These are phyloP conservation scores for Fragilariopsis cylindrus DNA, from an alignment of 108 stramenopile species.

Conservation along the genomic window DNA sequence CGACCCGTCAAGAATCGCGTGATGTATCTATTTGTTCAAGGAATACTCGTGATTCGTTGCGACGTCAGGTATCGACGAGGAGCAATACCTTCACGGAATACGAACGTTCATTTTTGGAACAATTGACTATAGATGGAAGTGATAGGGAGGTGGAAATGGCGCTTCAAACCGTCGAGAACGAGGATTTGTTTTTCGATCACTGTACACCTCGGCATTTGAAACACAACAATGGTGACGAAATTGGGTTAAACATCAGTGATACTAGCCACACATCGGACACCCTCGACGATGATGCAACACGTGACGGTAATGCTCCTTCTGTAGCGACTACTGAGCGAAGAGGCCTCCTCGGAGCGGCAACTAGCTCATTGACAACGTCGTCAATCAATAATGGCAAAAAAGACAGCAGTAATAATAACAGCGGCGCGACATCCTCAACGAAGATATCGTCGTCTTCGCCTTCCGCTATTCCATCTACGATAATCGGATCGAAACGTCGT, in stretches of 20 bases:
- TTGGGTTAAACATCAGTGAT: not conserved
- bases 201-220: constrained; percentile 23
- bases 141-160: constrained; percentile 44
- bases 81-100: constrained; percentile 35
- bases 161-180: constrained; percentile 31
- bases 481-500: constrained; percentile 36
- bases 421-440: no score
- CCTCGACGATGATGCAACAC: constrained; percentile 4
- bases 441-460: not conserved
- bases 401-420: not conserved
- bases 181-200: constrained; percentile 47
- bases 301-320: constrained; percentile 1
- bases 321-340: constrained; percentile 4
- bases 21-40: constrained; percentile 4
- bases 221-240: not conserved
- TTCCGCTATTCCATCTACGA: not conserved
- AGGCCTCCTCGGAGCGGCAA: constrained; percentile 1
- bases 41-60: constrained; percentile 24
- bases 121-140: constrained; percentile 35
- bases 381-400: not conserved
- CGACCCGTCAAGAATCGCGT: not conserved
- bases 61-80: constrained; percentile 21
- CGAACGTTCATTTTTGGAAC: constrained; percentile 41
- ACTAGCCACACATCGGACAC: not conserved
- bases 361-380: not conserved